Evolutionary conservation across 345 rosid species (phyloP).

Genomic region (Aquilaria sinensis): DNA sequence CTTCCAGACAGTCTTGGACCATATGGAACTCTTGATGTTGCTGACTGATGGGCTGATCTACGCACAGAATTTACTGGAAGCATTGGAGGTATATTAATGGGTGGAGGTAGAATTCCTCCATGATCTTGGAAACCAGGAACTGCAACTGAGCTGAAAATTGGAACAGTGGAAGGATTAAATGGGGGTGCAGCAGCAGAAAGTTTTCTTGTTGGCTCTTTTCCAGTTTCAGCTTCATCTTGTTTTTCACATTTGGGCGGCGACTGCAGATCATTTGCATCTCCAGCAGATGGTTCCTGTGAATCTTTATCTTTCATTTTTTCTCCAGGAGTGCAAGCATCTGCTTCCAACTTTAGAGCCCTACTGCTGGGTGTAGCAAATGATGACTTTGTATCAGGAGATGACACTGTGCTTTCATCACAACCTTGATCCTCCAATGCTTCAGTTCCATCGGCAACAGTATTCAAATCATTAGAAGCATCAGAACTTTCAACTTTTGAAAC

Average conservation of each 20-base stretch:
- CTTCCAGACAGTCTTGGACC: conserved; percentile 95
- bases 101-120: conserved; percentile 91
- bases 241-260: conserved; percentile 45
- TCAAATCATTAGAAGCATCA: conserved; percentile 21
- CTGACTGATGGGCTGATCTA: conserved; percentile 90
- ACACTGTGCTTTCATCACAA: conserved; percentile 19
- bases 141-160: conserved; percentile 69
- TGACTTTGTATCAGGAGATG: conserved; percentile 27
- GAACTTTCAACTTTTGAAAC: conserved; percentile 14
- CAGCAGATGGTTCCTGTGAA: conserved; percentile 26
- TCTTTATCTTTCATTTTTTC: conserved; percentile 29
- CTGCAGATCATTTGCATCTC: conserved; percentile 27
- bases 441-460: conserved; percentile 14
- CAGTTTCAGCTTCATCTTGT: conserved; percentile 54
- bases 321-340: conserved; percentile 28
- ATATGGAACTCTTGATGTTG: conserved; percentile 91
- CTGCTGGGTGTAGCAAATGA: conserved; percentile 20
- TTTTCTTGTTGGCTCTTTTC: conserved; percentile 74
- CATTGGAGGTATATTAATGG: conserved; percentile 77
- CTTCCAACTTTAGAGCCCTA: conserved; percentile 20
- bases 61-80: conserved; percentile 63
- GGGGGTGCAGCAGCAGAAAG: conserved; percentile 98
- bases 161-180: conserved; percentile 72
- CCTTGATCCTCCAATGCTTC: conserved; percentile 19
- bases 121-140: conserved; percentile 79